Evolutionary conservation across 2,329 filamentous ascomycete genomes (phyloP), one percentile per base, ranked within the genome.

Genomic region (Curvularia hawaiiensis): DNA sequence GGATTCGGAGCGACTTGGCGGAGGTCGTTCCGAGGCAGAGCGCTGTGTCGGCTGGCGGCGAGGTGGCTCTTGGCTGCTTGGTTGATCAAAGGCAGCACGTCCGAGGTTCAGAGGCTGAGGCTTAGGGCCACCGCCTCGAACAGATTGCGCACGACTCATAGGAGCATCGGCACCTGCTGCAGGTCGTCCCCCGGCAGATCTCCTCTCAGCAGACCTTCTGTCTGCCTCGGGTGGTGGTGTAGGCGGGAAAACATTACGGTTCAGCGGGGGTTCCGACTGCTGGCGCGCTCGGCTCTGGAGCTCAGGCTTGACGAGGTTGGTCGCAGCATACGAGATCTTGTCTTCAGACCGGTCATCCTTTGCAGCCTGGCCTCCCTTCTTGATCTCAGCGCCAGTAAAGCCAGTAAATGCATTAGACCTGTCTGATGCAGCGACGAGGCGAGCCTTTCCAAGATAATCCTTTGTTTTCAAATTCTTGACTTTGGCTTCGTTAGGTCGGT

Each of bases 401-500:
- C 91, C 91, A 44, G 90, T 94, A 69, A 91, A 95, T 26, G 88
- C 89, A 76, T 93, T 94, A 63, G 85, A 80, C 54, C 89, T 85
- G 70, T 96, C 92, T 1, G 91, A 91, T 26, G 93, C 90, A 24
- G 95, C 95, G 9, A 99, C 91, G 33, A 99, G 82, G 59, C 92
- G 87, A n/a, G 95, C 92, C 78, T 97, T 97, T 60, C 95, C 95
- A 3, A 99, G 87, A 70, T 99, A 99, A 74, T 99, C 93, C 76
- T 98, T 98, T 22, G 92, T 91, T 82, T 97, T 97, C 70, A 99
- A 82, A 72, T 99, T 99, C 79, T 96, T 96, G 65, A 99, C 95
- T 78, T 99, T 99, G 62, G 95, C 93, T 71, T 96, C 93, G 74
- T 97, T 98, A 22, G 95, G 95, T 57, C 95, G 85, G 78, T 98